Evolutionary conservation across 192 early-diverging fungal genomes (phyloP).

Genomic region (Coemansia erecta): DNA sequence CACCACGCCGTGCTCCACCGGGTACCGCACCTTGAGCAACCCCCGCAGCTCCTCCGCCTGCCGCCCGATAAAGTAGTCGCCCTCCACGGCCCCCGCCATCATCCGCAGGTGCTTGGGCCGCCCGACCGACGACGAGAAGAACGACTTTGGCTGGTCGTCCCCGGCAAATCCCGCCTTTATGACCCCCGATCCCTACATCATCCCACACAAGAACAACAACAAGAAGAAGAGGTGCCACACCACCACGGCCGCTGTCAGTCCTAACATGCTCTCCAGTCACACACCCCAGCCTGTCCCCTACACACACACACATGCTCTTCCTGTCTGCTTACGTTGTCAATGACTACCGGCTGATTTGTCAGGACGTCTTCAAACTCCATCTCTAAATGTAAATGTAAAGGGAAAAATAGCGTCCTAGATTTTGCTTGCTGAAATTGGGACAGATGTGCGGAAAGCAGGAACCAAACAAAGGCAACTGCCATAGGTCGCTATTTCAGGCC

Average conservation of each 20-base stretch:
- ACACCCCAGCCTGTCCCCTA: neutral
- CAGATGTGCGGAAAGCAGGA: too few species aligned
- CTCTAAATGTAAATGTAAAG: too few species aligned
- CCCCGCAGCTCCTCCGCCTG: constrained; percentile 96
- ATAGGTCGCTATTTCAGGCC: too few species aligned
- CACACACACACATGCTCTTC: neutral
- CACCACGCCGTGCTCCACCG: constrained; percentile 96
- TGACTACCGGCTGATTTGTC: constrained; percentile 97
- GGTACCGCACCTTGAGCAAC: constrained; percentile 90
- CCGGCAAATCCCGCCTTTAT: constrained; percentile 99
- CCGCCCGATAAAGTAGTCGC: constrained; percentile 91
- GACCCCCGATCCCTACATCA: constrained; percentile 92
- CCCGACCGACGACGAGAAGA: constrained; percentile 92
- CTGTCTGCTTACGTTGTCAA: constrained; percentile 86
- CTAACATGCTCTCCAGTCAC: too few species aligned
- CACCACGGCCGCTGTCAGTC: too few species aligned
- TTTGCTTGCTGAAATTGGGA: neutral
- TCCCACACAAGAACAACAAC: constrained; percentile 7
- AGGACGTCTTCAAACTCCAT: constrained; percentile 91
- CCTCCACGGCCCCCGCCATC: constrained; percentile 98
- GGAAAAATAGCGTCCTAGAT: too few species aligned
- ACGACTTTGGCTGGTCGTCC: constrained; percentile 95
- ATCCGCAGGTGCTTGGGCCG: constrained; percentile 94
- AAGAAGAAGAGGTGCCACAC: neutral
- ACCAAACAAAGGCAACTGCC: too few species aligned